Evolutionary conservation across 2,329 filamentous ascomycete species (phyloP).

Genomic region (Diaporthe eres): DNA sequence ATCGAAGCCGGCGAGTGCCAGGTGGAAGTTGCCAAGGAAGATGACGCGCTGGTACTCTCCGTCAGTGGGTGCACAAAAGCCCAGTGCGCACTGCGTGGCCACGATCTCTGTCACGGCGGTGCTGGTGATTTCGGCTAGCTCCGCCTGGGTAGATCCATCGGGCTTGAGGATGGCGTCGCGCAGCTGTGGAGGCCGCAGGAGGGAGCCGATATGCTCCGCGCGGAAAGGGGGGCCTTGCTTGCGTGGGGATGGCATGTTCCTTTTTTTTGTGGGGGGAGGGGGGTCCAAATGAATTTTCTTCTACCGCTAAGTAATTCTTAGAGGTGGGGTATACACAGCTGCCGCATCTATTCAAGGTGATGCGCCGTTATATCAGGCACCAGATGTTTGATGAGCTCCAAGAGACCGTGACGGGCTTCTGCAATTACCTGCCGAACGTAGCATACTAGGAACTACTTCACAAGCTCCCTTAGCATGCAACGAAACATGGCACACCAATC

Average conservation of each 20-base stretch:
- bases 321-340: too few species aligned
- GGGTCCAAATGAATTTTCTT: too few species aligned
- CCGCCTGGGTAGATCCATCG: background rate
- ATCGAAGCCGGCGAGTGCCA: conserved; percentile 30
- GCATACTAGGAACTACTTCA: too few species aligned
- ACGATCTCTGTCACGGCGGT: conserved; percentile 24
- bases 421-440: too few species aligned
- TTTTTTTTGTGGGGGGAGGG: too few species aligned
- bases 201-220: conserved; percentile 37
- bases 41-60: conserved; percentile 37
- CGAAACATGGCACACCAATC: too few species aligned
- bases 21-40: conserved; percentile 37
- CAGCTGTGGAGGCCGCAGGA: conserved; percentile 31
- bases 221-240: conserved; percentile 26
- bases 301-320: too few species aligned
- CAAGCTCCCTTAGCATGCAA: too few species aligned
- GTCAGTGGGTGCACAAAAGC: background rate
- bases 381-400: too few species aligned
- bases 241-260: background rate
- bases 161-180: conserved; percentile 2
- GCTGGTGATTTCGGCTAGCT: conserved; percentile 2
- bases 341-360: too few species aligned
- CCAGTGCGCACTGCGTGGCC: conserved; percentile 6
- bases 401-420: too few species aligned
- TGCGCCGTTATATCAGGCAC: too few species aligned